Conservation (phyloP, 257 asterid species). For the Plantago major region DNA sequence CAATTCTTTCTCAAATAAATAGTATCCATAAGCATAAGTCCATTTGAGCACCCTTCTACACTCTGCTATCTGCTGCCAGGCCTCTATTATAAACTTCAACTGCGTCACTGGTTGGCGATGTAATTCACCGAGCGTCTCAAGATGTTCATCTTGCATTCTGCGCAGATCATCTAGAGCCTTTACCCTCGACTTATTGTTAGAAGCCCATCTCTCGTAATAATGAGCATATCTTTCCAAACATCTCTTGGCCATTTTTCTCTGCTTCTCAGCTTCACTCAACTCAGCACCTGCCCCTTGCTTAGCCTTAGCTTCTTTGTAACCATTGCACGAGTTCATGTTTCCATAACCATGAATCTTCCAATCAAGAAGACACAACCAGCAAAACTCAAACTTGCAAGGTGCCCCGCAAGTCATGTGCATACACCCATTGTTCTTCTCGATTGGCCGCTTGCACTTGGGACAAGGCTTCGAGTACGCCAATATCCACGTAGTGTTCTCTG, state of each 20-base stretch:
- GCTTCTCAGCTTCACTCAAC: not conserved
- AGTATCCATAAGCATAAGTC: conserved; percentile 41
- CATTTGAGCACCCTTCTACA: conserved; percentile 50
- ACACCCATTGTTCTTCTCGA: conserved; percentile 97
- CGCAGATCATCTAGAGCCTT: conserved; percentile 22
- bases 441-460: conserved; percentile 97
- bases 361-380: conserved; percentile 50
- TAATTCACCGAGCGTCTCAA: not conserved
- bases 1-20: conserved; percentile 3
- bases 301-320: conserved; percentile 38
- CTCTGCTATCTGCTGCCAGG: conserved; percentile 50
- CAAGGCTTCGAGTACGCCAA: conserved; percentile 96
- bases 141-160: not conserved
- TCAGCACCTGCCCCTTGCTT: conserved; percentile 13
- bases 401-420: conserved; percentile 96
- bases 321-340: conserved; percentile 3
- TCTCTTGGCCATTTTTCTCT: not conserved
- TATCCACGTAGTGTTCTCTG: conserved; percentile 44
- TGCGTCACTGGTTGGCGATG: not conserved
- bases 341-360: not conserved
- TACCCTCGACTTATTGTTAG: conserved; percentile 17
- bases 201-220: conserved; percentile 35
- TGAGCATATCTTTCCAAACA: conserved; percentile 21
- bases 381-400: conserved; percentile 79
- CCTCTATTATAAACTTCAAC: conserved; percentile 20